Conservation (phyloP, 2,329 filamentous ascomycete species). For the Remersonia thermophila region DNA sequence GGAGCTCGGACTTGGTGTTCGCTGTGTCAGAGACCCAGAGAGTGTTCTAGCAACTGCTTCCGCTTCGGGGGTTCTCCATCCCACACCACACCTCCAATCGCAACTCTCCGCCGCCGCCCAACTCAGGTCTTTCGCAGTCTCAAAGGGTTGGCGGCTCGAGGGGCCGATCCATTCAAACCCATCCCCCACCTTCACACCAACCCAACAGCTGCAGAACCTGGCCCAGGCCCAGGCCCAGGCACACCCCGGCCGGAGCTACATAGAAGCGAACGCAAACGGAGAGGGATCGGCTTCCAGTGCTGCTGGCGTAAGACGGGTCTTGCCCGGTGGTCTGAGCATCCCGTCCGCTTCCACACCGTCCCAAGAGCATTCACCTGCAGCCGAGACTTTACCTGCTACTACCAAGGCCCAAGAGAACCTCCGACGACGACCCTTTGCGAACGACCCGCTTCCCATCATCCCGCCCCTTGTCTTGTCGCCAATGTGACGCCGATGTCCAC, state of each 20-base stretch:
- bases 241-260: constrained; percentile 3
- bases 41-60: background rate
- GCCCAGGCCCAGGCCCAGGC: background rate
- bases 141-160: constrained; percentile 14
- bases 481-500: constrained; percentile 10
- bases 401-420: background rate
- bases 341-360: constrained; percentile 1
- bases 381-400: constrained; percentile 1
- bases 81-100: constrained; percentile 5
- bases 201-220: background rate
- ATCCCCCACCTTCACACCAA: background rate
- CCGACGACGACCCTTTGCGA: background rate
- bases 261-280: constrained; percentile 4
- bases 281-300: background rate
- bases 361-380: background rate
- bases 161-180: constrained; percentile 14
- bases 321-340: background rate
- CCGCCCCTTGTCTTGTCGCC: constrained; percentile 4
- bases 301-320: constrained; percentile 7
- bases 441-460: constrained; percentile 1
- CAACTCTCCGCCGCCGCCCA: too few species aligned
- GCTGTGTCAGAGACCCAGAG: too few species aligned
- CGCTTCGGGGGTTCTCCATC: constrained; percentile 1
- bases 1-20: too few species aligned
- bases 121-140: background rate